A percentile compares a stretch with the other conserved stretches of the same genome.
Evolutionary conservation across 2,329 filamentous ascomycete species (phyloP).

Genomic region (Amphichorda felina): DNA sequence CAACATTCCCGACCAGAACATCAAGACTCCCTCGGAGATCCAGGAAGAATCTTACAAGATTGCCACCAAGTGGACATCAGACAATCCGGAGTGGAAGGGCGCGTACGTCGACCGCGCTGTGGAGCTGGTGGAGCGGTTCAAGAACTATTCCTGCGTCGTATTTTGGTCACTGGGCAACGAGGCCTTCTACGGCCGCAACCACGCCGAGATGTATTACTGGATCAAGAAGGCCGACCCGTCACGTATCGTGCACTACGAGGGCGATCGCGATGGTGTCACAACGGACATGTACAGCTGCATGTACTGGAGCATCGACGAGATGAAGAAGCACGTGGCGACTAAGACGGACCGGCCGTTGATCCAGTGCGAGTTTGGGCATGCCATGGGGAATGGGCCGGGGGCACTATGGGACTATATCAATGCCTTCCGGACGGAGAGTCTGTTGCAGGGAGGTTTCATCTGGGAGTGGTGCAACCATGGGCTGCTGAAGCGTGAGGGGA

Average conservation of each 20-base stretch:
- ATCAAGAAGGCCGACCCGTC: conserved; percentile 44
- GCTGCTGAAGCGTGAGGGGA: conserved; percentile 29
- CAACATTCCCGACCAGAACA: conserved; percentile 5
- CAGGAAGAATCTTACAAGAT: conserved; percentile 25
- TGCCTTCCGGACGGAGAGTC: conserved; percentile 44
- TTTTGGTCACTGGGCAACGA: conserved; percentile 68
- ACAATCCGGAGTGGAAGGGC: conserved; percentile 48
- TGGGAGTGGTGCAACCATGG: conserved; percentile 58
- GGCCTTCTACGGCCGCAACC: conserved; percentile 59
- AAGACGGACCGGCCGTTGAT: conserved; percentile 45
- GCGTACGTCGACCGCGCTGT: conserved; percentile 56
- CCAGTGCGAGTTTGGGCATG: conserved; percentile 45
- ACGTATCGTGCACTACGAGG: conserved; percentile 55
- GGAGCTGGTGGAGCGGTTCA: conserved; percentile 52
- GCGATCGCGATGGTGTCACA: conserved; percentile 43
- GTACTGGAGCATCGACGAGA: conserved; percentile 45
- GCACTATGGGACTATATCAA: conserved; percentile 57
- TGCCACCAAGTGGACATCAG: conserved; percentile 36
- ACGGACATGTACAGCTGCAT: conserved; percentile 58
- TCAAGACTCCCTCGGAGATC: conserved; percentile 23
- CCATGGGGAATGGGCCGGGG: conserved; percentile 67
- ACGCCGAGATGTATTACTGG: conserved; percentile 55
- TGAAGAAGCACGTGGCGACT: conserved; percentile 32
- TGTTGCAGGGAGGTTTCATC: conserved; percentile 54
- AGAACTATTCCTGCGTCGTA: conserved; percentile 59